These are phyloP conservation scores for Cryptomeria japonica DNA, from an alignment of 75 land plant species.

Conservation along the genomic window DNA sequence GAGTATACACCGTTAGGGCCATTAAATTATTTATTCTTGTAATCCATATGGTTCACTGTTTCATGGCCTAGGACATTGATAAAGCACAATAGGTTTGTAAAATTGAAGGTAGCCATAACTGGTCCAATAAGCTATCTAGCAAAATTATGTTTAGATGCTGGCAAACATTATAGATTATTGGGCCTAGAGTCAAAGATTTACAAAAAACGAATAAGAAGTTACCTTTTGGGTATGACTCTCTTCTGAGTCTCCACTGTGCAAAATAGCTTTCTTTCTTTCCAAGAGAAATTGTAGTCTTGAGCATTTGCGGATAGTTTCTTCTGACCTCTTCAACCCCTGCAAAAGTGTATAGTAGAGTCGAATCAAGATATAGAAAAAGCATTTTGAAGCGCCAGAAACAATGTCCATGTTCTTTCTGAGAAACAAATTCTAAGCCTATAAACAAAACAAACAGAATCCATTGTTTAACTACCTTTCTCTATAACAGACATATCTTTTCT, in stretches of 20 bases:
- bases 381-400: slow-evolving; percentile 6
- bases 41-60: not conserved
- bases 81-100: not conserved
- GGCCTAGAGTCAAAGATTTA: not conserved
- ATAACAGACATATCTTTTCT: not conserved
- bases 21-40: not conserved
- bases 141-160: not conserved
- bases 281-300: slow-evolving; percentile 47
- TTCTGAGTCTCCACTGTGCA: slow-evolving; percentile 52
- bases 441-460: not conserved
- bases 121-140: not conserved
- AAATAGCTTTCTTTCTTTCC: slow-evolving; percentile 35
- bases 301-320: slow-evolving; percentile 44
- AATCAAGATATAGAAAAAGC: not conserved
- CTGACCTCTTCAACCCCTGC: slow-evolving; percentile 51
- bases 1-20: not conserved
- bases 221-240: slow-evolving; percentile 60
- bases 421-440: not conserved
- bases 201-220: not conserved
- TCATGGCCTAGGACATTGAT: not conserved
- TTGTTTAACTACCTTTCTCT: not conserved
- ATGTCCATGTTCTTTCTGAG: not conserved
- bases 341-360: not conserved
- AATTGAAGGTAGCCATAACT: not conserved
- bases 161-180: not conserved